phyloP scores from a whole-genome alignment of 768 basidiomycete genomes.

The Phaeolepiota aurea region DNA sequence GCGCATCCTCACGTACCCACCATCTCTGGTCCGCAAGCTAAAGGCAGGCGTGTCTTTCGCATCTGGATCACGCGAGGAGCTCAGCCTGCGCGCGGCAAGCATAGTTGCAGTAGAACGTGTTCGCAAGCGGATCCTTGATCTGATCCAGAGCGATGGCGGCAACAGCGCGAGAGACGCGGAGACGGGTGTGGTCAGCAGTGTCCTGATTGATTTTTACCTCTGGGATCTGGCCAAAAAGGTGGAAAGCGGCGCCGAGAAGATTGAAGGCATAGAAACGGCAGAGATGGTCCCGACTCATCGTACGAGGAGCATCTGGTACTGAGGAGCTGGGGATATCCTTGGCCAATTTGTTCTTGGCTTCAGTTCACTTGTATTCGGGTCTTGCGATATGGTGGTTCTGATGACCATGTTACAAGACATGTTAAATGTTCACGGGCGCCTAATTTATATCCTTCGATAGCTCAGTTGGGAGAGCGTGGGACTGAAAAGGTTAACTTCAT shows the following conservation, averaged over 20 bases:
- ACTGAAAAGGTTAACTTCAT: slow-evolving; percentile 27
- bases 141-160: slow-evolving; percentile 20
- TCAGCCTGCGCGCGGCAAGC: slow-evolving; percentile 75
- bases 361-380: too few species aligned
- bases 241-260: slow-evolving; percentile 49
- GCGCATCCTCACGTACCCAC: slow-evolving; percentile 64
- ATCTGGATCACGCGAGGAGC: slow-evolving; percentile 58
- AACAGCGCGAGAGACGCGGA: slow-evolving; percentile 12
- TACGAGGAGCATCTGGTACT: slow-evolving; percentile 86
- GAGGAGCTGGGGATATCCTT: slow-evolving; percentile 9
- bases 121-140: slow-evolving; percentile 44
- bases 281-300: slow-evolving; percentile 65
- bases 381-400: too few species aligned
- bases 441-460: slow-evolving; percentile 16
- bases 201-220: slow-evolving; percentile 84
- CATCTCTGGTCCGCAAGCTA: slow-evolving; percentile 46
- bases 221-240: slow-evolving; percentile 83
- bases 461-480: slow-evolving; percentile 45
- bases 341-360: too few species aligned
- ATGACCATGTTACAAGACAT: too few species aligned
- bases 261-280: slow-evolving; percentile 49
- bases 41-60: slow-evolving; percentile 31
- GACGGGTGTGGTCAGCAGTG: slow-evolving; percentile 48
- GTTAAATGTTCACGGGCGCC: too few species aligned
- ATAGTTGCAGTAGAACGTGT: slow-evolving; percentile 74